Conservation (phyloP, 768 basidiomycete genomes). For the Pseudohyphozyma bogoriensis region DNA sequence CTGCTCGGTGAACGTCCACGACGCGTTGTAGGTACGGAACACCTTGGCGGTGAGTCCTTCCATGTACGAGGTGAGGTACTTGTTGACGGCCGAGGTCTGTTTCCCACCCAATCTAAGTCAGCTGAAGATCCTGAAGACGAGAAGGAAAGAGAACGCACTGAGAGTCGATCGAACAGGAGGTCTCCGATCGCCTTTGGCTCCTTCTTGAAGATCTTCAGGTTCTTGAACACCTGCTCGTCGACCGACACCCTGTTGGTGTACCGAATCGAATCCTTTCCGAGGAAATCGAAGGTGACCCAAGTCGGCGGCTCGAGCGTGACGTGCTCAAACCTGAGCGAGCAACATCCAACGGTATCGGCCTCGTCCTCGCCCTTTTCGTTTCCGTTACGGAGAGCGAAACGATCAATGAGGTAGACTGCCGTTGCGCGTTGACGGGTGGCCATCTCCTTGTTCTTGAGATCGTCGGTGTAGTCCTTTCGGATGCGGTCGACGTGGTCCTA, state of each 20-base stretch:
- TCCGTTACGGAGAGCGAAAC: conserved; percentile 90
- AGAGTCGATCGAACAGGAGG: conserved; percentile 87
- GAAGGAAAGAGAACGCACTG: conserved; percentile 47
- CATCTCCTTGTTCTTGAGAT: conserved; percentile 84
- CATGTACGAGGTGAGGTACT: conserved; percentile 87
- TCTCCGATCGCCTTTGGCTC: conserved; percentile 80
- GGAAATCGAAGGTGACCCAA: conserved; percentile 86
- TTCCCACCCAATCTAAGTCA: background rate
- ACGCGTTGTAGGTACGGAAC: conserved; percentile 99
- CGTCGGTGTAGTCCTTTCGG: conserved; percentile 71
- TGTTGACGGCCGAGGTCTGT: conserved; percentile 79
- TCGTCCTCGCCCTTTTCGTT: conserved; percentile 99
- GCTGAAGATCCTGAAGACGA: background rate
- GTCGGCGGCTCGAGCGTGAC: conserved; percentile 82
- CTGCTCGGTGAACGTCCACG: conserved; percentile 85
- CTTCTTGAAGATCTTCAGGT: conserved; percentile 86
- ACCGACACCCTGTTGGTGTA: conserved; percentile 88
- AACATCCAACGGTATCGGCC: conserved; percentile 98
- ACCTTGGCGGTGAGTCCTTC: conserved; percentile 97
- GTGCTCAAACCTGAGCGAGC: conserved; percentile 92
- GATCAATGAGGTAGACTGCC: conserved; percentile 97
- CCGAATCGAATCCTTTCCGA: conserved; percentile 97
- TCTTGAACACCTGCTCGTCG: conserved; percentile 90
- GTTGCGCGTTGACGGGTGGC: conserved; percentile 94
- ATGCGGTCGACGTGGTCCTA: conserved; percentile 86